Base-by-base conservation (phyloP, 192 early-diverging fungal genomes). In the Coemansia sp. region DNA sequence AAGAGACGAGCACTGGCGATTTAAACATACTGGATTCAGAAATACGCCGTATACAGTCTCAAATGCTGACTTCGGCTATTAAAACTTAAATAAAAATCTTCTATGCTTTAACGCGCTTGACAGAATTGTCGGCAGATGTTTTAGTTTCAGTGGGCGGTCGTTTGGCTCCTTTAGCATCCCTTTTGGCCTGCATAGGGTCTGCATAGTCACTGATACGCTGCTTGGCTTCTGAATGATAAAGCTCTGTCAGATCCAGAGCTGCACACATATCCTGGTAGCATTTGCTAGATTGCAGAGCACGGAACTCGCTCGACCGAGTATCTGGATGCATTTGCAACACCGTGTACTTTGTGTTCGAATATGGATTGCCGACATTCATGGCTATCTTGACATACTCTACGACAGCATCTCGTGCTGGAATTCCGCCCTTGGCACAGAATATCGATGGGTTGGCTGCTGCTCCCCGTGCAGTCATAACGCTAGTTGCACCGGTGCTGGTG, bases 381-480 rank as follows among this genome's bases (percentile, higher is more conserved):
- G 87, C 86, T 49, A 81, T 73, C 65, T 81, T 82, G 18, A 88
- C 50, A 63, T 95, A 95, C 21, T 76, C 84, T 18, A 63, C 71
- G 3, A 87, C 85, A 0, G 86, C 74, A 10, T 91, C 77, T 11
- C 74, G 51, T 9, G 73, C 66, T 0, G 86, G 68, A 23, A 86
- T 48, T 12, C 43, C 55, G n/a, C 86, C 84, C 49, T 85, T 82
- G 23, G 81, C 65, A 9, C 86, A 62, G 70, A 99, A 99, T 4
- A 93, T 79, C 36, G 97, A 96, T 12, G 91, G 86, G 68, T 97
- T 97, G 0, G 65, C 79, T 50, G 87, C 76, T 6, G 95, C 92
- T 6, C 85, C 93, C 14, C 97, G 84, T 10, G 97, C 95, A 56
- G 92, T 76, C 97, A 99, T 99, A 39, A 91, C 89, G 42, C 75